phyloP scores from a whole-genome alignment of 2,329 filamentous ascomycete genomes.

The Epichloe festucae region DNA sequence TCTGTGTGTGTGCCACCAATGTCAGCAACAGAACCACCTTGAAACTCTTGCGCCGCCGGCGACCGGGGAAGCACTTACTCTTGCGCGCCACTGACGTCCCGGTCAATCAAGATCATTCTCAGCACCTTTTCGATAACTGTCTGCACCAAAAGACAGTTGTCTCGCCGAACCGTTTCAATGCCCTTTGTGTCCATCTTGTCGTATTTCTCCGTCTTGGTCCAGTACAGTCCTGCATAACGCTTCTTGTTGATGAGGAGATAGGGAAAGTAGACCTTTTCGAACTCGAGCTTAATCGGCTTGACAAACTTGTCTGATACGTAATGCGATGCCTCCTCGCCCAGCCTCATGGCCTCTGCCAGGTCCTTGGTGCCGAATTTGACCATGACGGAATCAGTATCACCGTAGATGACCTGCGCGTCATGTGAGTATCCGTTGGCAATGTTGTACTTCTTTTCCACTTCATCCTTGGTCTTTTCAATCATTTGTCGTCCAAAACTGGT shows the following conservation, averaged over 20 bases:
- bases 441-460: conserved; percentile 80
- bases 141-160: conserved; percentile 91
- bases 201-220: conserved; percentile 86
- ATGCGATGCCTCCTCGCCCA: conserved; percentile 84
- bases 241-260: conserved; percentile 99
- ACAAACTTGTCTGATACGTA: conserved; percentile 86
- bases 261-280: conserved; percentile 97
- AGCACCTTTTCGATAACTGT: conserved; percentile 95
- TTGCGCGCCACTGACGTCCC: conserved; percentile 80
- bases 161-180: conserved; percentile 93
- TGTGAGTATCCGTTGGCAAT: conserved; percentile 91
- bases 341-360: conserved; percentile 77
- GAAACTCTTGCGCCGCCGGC: background rate
- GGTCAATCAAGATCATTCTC: conserved; percentile 89
- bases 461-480: conserved; percentile 97
- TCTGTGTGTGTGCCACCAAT: conserved; percentile 30
- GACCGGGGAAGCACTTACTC: conserved; percentile 49
- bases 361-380: conserved; percentile 93
- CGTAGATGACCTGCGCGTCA: conserved; percentile 94
- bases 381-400: conserved; percentile 99
- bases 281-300: conserved; percentile 96
- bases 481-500: conserved; percentile 96
- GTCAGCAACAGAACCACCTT: background rate
- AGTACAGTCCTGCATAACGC: conserved; percentile 93
- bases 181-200: conserved; percentile 99